A percentile compares a stretch with the other conserved stretches of the same genome.
These are phyloP conservation scores for Ceratocystiopsis sp. DNA, from an alignment of 2,329 filamentous ascomycete species.

Conservation along the genomic window DNA sequence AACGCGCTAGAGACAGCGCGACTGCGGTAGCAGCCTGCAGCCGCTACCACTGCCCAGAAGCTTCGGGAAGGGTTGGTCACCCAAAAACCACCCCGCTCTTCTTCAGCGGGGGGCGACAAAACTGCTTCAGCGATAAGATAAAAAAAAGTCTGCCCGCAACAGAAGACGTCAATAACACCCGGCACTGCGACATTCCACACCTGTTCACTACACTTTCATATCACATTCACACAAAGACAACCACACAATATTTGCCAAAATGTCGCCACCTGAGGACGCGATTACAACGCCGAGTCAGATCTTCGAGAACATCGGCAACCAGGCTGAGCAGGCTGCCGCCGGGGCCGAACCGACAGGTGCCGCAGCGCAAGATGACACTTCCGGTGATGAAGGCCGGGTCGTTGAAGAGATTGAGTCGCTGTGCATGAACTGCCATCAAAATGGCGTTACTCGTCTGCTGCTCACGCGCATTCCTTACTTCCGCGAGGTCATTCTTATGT, in stretches of 20 bases:
- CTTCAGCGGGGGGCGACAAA: no score
- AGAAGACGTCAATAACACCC: neutral
- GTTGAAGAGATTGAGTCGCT: conserved; percentile 60
- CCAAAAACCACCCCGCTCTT: no score
- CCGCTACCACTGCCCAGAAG: conserved; percentile 6
- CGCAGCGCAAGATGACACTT: no score
- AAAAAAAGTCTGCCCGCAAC: no score
- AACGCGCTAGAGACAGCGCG: no score
- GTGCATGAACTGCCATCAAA: conserved; percentile 73
- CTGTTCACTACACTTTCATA: no score
- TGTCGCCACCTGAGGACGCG: no score
- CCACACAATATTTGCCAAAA: conserved; percentile 17
- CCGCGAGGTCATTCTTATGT: conserved; percentile 94
- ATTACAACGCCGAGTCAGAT: conserved; percentile 27
- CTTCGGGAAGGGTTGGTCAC: conserved; percentile 6
- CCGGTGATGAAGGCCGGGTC: conserved; percentile 30
- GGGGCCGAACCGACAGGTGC: no score
- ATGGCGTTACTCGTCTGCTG: conserved; percentile 71
- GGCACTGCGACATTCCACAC: neutral
- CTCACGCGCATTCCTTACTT: conserved; percentile 93
- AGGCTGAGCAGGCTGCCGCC: conserved; percentile 28
- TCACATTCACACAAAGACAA: neutral
- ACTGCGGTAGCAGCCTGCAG: neutral
- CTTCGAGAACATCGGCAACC: conserved; percentile 46
- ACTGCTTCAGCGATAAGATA: no score